Conservation (phyloP, 306 rosid genomes). For the Neltuma alba region DNA sequence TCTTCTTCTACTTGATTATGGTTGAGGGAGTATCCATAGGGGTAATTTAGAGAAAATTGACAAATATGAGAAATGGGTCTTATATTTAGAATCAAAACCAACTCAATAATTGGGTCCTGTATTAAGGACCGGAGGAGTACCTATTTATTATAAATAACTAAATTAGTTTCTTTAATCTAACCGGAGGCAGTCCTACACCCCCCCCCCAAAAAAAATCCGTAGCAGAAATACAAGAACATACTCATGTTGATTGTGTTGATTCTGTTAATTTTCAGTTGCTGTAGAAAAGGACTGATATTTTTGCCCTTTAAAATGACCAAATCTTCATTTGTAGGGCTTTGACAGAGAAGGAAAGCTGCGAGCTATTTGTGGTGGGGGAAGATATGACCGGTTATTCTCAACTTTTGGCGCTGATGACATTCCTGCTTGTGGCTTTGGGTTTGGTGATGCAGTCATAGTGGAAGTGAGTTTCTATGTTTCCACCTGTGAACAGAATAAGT, state of each 20-base stretch:
- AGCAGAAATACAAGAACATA: conserved; percentile 13
- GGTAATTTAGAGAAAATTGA: no score
- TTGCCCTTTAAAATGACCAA: conserved; percentile 30
- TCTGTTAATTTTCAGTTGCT: conserved; percentile 26
- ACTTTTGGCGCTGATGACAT: conserved; percentile 90
- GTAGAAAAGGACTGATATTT: conserved; percentile 26
- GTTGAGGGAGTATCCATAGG: no score
- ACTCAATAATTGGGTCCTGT: no score
- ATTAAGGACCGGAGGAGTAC: no score
- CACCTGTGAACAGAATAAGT: conserved; percentile 20
- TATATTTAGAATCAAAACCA: no score
- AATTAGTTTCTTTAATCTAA: no score
- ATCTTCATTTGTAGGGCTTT: conserved; percentile 67
- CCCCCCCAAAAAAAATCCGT: no score
- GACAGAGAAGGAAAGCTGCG: conserved; percentile 93
- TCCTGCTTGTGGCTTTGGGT: conserved; percentile 97
- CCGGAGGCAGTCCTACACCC: no score
- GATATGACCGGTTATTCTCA: conserved; percentile 89
- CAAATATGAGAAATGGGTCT: no score
- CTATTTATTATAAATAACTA: no score
- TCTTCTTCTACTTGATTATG: no score
- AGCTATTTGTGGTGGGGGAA: conserved; percentile 97
- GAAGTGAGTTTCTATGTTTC: conserved; percentile 66
- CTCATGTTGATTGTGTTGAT: background rate
- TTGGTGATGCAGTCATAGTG: conserved; percentile 96